Evolutionary conservation across 495 filamentous ascomycete genomes (phyloP), one percentile per base, ranked within the genome.

Genomic region (Viridothelium virens): DNA sequence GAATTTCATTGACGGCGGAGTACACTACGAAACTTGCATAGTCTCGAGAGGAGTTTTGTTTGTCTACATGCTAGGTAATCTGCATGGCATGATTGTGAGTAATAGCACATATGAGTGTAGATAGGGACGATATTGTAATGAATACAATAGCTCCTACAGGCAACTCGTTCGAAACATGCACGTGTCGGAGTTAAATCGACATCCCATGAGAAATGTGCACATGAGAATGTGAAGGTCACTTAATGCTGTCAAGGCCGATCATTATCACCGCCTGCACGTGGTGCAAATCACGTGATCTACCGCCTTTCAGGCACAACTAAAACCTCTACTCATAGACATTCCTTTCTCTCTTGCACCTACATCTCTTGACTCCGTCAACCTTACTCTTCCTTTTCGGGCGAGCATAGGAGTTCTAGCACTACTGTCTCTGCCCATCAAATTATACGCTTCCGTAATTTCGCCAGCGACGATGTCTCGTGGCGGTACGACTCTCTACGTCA

Each of bases 401-500:
- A 25, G 25, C 25, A 25, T 25, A 25, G 25, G 25, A 25, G 25
- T 25, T 25, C 25, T 25, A 25, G 25, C 25, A 25, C 25, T 25
- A 25, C 25, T 25, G 25, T 25, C 25, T 25, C 25, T 25, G 25
- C 25, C 25, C 25, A 25, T 25, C 25, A 25, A 25, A 25, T 25
- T 25, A 25, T 25, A 25, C 25, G 25, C 25, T 25, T 25, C 25
- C 25, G 25, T 25, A 25, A 25, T 25, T 36, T 59, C 25, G 7
- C 36, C 48, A 33, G n/a, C 5, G 25, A 81, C 69, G 71, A 97
- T 96, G 92, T 96, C 92, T 84, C 91, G 92, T 70, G 87, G 87
- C 63, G 87, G 89, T 64, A 96, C 92, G 50, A 98, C 94, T 38
- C 91, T 98, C 65, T 98, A 98, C 83, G 94, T 97, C 69, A 89